phyloP scores from a whole-genome alignment of 805 yeast species.

The Schwanniomyces sp. region DNA sequence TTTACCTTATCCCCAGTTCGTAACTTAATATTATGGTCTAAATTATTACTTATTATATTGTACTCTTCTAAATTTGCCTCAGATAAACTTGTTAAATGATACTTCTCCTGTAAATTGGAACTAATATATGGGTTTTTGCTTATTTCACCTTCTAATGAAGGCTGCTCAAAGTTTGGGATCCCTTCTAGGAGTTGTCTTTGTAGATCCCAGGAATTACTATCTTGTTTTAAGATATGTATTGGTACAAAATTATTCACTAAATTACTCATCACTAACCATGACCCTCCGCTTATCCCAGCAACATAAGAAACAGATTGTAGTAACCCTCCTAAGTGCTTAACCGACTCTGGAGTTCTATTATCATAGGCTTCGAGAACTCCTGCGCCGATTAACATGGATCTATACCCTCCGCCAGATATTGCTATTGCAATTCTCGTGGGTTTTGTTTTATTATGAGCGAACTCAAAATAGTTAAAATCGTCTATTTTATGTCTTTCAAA shows the following conservation, averaged over 20 bases:
- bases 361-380: slow-evolving; percentile 57
- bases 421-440: slow-evolving; percentile 38
- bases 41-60: background rate
- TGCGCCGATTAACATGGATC: slow-evolving; percentile 61
- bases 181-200: slow-evolving; percentile 54
- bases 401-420: slow-evolving; percentile 53
- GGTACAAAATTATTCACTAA: slow-evolving; percentile 31
- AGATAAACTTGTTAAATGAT: background rate
- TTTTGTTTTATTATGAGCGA: slow-evolving; percentile 12
- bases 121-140: background rate
- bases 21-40: background rate
- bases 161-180: slow-evolving; percentile 51
- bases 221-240: slow-evolving; percentile 18
- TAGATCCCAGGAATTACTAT: slow-evolving; percentile 39
- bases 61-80: background rate
- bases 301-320: slow-evolving; percentile 56
- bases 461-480: slow-evolving; percentile 24
- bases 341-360: slow-evolving; percentile 35
- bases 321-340: slow-evolving; percentile 46
- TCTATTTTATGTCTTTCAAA: slow-evolving; percentile 32
- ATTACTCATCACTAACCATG: slow-evolving; percentile 61
- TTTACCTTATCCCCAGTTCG: background rate
- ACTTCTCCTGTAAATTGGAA: background rate
- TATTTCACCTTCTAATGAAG: background rate
- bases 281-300: slow-evolving; percentile 71